Percentiles rank a stretch among this genome's conserved stretches.
Conservation (phyloP, 2,329 filamentous ascomycete species). For the Corinectria fuckeliana region DNA sequence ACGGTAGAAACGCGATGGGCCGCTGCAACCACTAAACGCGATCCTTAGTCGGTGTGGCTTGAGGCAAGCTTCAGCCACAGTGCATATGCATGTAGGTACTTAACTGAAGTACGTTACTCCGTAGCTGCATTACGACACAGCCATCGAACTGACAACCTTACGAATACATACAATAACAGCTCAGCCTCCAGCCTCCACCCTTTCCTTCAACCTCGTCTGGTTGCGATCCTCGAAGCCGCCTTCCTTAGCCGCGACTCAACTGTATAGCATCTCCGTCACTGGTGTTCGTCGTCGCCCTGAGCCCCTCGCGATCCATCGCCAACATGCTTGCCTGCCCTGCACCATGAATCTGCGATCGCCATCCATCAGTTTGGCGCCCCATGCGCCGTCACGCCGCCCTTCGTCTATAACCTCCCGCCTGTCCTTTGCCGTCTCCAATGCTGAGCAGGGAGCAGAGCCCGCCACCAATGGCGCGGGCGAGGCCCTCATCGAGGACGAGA, state of each 20-base stretch:
- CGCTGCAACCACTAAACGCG: constrained; percentile 42
- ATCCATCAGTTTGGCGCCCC: constrained; percentile 51
- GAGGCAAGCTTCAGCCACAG: constrained; percentile 33
- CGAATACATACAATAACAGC: neutral
- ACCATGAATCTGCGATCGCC: constrained; percentile 60
- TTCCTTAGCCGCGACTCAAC: neutral
- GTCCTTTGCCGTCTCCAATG: constrained; percentile 70
- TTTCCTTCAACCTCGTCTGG: neutral
- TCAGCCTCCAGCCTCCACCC: neutral
- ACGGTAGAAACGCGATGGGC: constrained; percentile 16
- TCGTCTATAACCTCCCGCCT: constrained; percentile 71
- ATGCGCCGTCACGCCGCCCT: constrained; percentile 53
- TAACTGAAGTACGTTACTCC: too few species aligned
- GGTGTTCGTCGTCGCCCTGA: constrained; percentile 3
- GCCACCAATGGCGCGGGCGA: constrained; percentile 61
- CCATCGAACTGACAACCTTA: constrained; percentile 2
- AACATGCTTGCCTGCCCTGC: constrained; percentile 48
- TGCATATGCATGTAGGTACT: neutral
- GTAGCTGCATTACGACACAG: constrained; percentile 6
- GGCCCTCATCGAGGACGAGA: constrained; percentile 87
- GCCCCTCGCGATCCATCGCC: constrained; percentile 25
- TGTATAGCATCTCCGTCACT: neutral
- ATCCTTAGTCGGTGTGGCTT: constrained; percentile 22
- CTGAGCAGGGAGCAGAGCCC: constrained; percentile 66
- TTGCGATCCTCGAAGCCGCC: neutral